Evolutionary conservation across 768 basidiomycete genomes (phyloP).

Genomic region (Symmetrospora coprosmae): DNA sequence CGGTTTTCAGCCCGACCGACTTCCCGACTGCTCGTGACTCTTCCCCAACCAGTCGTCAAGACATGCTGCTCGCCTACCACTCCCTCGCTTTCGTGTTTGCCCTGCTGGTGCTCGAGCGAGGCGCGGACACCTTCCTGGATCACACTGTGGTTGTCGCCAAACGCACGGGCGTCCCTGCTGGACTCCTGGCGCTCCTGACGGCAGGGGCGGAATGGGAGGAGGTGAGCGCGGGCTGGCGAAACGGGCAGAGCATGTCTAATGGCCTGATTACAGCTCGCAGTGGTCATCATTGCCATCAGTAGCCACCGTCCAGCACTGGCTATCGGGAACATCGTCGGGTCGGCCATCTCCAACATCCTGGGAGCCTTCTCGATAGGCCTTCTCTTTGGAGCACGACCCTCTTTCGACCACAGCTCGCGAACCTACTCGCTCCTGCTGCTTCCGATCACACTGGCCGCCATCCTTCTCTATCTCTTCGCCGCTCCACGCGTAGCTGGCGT

Average conservation of each 20-base stretch:
- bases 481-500: constrained; percentile 1
- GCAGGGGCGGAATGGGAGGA: constrained; percentile 35
- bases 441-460: constrained; percentile 10
- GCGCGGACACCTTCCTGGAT: constrained; percentile 31
- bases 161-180: constrained; percentile 25
- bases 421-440: constrained; percentile 24
- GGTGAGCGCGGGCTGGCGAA: constrained; percentile 24
- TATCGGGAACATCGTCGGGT: constrained; percentile 29
- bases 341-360: constrained; percentile 31
- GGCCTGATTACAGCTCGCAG: constrained; percentile 24
- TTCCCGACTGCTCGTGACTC: too few species aligned
- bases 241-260: not conserved
- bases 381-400: not conserved
- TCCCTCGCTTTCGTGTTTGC: constrained; percentile 23
- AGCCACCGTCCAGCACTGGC: constrained; percentile 25
- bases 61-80: constrained; percentile 16
- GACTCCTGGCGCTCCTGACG: constrained; percentile 29
- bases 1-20: too few species aligned
- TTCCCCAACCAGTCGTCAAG: too few species aligned
- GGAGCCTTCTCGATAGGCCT: constrained; percentile 33
- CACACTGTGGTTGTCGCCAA: constrained; percentile 26
- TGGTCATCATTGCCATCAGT: constrained; percentile 27
- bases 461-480: not conserved
- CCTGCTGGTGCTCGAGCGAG: constrained; percentile 28
- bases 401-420: constrained; percentile 20